Conservation (phyloP, 1,284 basidiomycete genomes). For the Mycosarcoma maydis region DNA sequence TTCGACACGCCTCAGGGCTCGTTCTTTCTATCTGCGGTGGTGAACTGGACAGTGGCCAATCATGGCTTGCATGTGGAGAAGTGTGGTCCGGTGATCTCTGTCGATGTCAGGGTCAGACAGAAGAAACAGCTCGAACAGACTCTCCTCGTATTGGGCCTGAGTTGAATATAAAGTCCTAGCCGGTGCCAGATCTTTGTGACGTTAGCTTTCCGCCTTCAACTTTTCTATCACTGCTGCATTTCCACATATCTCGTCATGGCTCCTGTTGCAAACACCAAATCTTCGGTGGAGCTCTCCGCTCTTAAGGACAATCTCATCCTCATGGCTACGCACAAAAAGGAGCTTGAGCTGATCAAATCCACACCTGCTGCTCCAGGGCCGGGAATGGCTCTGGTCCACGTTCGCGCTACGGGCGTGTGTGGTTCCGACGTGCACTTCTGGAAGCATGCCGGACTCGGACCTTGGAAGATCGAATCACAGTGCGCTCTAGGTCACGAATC, state of each 20-base stretch:
- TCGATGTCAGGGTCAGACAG: neutral
- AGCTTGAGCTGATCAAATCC: slow-evolving; percentile 58
- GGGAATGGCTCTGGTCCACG: slow-evolving; percentile 62
- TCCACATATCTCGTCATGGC: slow-evolving; percentile 24
- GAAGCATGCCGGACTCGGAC: slow-evolving; percentile 69
- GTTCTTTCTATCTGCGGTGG: slow-evolving; percentile 5
- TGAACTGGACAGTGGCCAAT: no score
- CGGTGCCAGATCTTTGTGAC: no score
- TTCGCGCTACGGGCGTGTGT: slow-evolving; percentile 59
- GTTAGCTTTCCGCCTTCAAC: no score
- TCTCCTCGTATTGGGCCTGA: neutral
- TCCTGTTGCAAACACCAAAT: slow-evolving; percentile 38
- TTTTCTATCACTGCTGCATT: neutral
- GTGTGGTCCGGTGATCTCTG: slow-evolving; percentile 26
- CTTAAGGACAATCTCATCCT: slow-evolving; percentile 56
- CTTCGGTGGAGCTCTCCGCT: slow-evolving; percentile 34
- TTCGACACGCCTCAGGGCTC: neutral
- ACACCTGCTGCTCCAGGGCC: slow-evolving; percentile 47
- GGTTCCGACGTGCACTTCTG: slow-evolving; percentile 70
- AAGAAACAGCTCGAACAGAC: neutral
- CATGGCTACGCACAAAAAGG: slow-evolving; percentile 53
- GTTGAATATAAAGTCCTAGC: no score
- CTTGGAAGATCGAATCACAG: slow-evolving; percentile 59
- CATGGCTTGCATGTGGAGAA: slow-evolving; percentile 4
- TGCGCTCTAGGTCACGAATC: slow-evolving; percentile 63